Conservation (phyloP, 2,329 filamentous ascomycete genomes). For the Hymenoscyphus linearis region DNA sequence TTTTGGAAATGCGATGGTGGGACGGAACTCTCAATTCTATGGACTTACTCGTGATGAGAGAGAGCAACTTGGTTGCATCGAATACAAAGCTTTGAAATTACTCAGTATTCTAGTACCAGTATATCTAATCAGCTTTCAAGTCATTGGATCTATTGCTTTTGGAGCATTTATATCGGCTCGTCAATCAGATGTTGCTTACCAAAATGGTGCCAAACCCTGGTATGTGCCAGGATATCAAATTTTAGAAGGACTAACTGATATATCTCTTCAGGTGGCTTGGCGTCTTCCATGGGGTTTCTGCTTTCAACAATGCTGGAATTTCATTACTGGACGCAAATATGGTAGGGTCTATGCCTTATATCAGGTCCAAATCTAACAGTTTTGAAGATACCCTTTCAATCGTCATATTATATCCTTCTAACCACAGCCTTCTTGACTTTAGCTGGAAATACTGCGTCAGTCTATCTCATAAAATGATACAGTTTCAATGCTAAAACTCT, state of each 20-base stretch:
- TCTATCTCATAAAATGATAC: background rate
- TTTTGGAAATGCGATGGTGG: constrained; percentile 31
- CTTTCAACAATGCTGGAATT: constrained; percentile 71
- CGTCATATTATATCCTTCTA: constrained; percentile 37
- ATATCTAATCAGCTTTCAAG: constrained; percentile 56
- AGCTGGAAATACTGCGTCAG: constrained; percentile 55
- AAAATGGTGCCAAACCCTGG: constrained; percentile 59
- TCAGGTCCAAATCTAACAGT: background rate
- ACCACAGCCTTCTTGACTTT: constrained; percentile 53
- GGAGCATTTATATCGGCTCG: constrained; percentile 57
- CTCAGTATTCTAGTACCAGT: constrained; percentile 54
- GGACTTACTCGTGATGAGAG: constrained; percentile 49
- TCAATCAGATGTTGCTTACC: constrained; percentile 41
- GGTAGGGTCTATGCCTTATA: constrained; percentile 27
- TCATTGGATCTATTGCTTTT: constrained; percentile 51
- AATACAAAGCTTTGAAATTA: constrained; percentile 58
- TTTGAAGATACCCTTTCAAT: constrained; percentile 36
- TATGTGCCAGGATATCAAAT: background rate
- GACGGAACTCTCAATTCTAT: constrained; percentile 51
- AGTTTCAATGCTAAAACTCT: background rate
- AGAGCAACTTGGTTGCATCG: constrained; percentile 54
- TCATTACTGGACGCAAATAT: constrained; percentile 62
- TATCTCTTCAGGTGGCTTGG: constrained; percentile 47
- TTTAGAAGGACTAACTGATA: background rate
- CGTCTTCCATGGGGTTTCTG: constrained; percentile 61